Conservation (phyloP, 306 rosid genomes). For the Pyrus pyrifolia region DNA sequence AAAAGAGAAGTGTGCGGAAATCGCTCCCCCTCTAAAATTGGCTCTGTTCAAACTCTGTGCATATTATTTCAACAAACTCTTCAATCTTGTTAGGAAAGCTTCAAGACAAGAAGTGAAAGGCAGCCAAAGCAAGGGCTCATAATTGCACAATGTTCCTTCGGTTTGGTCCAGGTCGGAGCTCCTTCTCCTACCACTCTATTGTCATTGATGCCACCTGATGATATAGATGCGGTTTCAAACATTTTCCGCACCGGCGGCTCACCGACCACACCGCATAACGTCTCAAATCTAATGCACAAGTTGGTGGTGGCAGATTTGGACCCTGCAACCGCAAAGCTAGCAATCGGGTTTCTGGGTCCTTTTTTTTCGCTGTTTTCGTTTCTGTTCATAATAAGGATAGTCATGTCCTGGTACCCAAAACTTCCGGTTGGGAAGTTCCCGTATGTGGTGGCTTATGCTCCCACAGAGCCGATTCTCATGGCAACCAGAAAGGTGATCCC, state of each 20-base stretch:
- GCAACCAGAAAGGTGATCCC: conserved; percentile 81
- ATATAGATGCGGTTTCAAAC: conserved; percentile 7
- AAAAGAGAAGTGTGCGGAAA: too few species aligned
- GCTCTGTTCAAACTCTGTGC: not conserved
- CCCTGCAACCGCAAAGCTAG: conserved; percentile 72
- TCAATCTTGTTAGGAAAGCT: conserved; percentile 37
- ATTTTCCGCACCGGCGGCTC: conserved; percentile 8
- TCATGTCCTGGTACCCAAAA: conserved; percentile 97
- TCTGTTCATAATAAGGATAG: conserved; percentile 70
- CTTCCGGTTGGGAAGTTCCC: conserved; percentile 82
- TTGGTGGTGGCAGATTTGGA: conserved; percentile 64
- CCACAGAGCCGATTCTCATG: conserved; percentile 78
- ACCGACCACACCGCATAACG: conserved; percentile 23
- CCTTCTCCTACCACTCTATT: conserved; percentile 16
- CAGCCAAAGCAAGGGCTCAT: conserved; percentile 9
- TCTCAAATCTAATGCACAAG: conserved; percentile 23
- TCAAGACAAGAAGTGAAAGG: conserved; percentile 24
- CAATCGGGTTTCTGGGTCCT: conserved; percentile 69
- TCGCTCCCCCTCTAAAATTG: too few species aligned
- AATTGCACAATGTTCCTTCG: conserved; percentile 30
- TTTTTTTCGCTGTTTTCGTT: conserved; percentile 63
- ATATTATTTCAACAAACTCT: not conserved
- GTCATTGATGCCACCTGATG: conserved; percentile 17
- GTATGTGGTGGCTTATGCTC: conserved; percentile 79
- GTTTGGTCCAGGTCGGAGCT: conserved; percentile 19